Base-by-base conservation (phyloP, 2,329 filamentous ascomycete species). In the Sporothrix brasiliensis region DNA sequence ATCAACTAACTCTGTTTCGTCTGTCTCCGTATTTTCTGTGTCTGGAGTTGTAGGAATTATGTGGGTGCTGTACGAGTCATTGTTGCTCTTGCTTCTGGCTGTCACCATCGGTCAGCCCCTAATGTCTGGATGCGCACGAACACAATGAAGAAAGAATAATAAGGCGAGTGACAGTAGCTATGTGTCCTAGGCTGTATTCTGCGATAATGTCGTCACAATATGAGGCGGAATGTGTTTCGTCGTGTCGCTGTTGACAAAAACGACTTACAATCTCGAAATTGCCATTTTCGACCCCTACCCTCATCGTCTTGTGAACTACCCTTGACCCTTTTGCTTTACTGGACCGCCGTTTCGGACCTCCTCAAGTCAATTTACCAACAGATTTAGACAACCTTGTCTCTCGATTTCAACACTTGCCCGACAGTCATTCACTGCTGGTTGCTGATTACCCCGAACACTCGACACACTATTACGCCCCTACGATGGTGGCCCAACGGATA, bases 301-400 rank as follows among this genome's bases (percentile, higher is more conserved):
- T 41, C 16, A 41, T 41, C 19, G n/a, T 13, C 21, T 53, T 60
- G 30, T 60, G 56, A 60, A 21, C 4, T 60, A 34, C 21, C 21
- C 3, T 60, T 30, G 30, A 19, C 3, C 41, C 11, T 2, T 39
- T 16, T 58, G 6, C 30, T 14, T 5, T 41, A 10, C 30, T 60
- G 34, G 56, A 41, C 56, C 56, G 19, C 56, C 56, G 56, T 60
- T 60, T 60, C 56, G 56, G 56, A 21, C 11, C 24, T 60, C 13
- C n/a, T 7, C 19, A 39, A 24, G 9, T 41, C 19, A 19, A 41
- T 21, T 13, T 14, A 41, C 16, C 9, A 19, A 11, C 10, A 11
- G n/a, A 34, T 9, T 34, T 34, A 9, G 34, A 9, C 34, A 34
- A 34, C 34, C 27, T 30, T 30, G 2, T 30, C 27, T n/a, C 30